Evolutionary conservation across 805 yeast species (phyloP).

Genomic region (Zygotorulaspora chibaensis): DNA sequence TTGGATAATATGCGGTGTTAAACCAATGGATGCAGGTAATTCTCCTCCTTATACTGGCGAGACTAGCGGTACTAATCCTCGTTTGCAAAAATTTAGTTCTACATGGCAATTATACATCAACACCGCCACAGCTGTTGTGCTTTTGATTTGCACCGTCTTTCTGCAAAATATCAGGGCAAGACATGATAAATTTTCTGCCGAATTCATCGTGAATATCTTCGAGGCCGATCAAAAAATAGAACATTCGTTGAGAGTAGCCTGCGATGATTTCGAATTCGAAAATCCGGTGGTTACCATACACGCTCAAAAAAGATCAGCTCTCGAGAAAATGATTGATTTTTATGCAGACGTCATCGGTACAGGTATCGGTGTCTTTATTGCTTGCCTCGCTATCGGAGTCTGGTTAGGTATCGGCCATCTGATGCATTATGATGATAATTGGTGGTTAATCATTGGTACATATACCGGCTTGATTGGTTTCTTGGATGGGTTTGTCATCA

Average conservation of each 20-base stretch:
- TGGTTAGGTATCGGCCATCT: slow-evolving; percentile 39
- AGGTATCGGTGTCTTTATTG: slow-evolving; percentile 38
- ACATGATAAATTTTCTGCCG: slow-evolving; percentile 33
- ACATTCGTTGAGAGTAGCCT: slow-evolving; percentile 17
- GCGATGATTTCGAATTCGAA: slow-evolving; percentile 21
- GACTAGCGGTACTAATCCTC: slow-evolving; percentile 24
- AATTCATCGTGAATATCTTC: slow-evolving; percentile 19
- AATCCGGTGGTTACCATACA: slow-evolving; percentile 26
- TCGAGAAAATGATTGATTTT: slow-evolving; percentile 32
- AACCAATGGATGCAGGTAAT: slow-evolving; percentile 28
- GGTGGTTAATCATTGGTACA: slow-evolving; percentile 47
- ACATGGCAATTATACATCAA: slow-evolving; percentile 42
- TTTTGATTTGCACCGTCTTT: slow-evolving; percentile 36
- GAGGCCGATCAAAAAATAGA: slow-evolving; percentile 34
- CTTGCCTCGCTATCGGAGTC: slow-evolving; percentile 32
- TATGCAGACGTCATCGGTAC: slow-evolving; percentile 44
- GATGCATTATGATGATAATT: slow-evolving; percentile 38
- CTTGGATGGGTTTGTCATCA: slow-evolving; percentile 40
- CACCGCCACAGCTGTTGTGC: slow-evolving; percentile 39
- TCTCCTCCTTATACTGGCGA: slow-evolving; percentile 27
- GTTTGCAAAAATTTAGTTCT: slow-evolving; percentile 30
- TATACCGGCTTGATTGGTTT: slow-evolving; percentile 44
- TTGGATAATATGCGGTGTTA: slow-evolving; percentile 39
- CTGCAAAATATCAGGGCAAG: slow-evolving; percentile 40
- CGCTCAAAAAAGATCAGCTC: slow-evolving; percentile 16